Conservation (phyloP, 805 yeast species). For the Wickerhamomyces strasburgensis region DNA sequence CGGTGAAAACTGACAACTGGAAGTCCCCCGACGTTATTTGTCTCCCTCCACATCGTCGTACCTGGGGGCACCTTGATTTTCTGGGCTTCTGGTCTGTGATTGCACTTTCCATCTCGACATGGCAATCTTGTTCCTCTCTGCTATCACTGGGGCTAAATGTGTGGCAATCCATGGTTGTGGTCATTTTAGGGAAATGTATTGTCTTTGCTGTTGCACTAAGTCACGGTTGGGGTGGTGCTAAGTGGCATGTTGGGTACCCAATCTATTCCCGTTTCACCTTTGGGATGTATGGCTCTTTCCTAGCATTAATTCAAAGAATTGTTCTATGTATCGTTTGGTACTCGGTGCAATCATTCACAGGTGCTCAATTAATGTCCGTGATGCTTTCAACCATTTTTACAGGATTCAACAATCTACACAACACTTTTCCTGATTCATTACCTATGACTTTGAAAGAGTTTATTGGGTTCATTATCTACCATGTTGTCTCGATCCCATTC, state of each 20-base stretch:
- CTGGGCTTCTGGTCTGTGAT: conserved; percentile 39
- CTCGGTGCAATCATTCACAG: conserved; percentile 41
- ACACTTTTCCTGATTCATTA: conserved; percentile 34
- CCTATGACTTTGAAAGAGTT: conserved; percentile 39
- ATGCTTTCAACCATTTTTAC: conserved; percentile 36
- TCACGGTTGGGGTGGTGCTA: conserved; percentile 44
- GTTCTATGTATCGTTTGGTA: conserved; percentile 43
- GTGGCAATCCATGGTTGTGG: conserved; percentile 39
- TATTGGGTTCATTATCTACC: conserved; percentile 36
- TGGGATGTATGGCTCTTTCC: conserved; percentile 41
- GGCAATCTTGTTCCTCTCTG: conserved; percentile 39
- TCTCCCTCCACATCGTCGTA: conserved; percentile 38
- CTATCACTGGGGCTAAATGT: conserved; percentile 39
- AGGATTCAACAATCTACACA: conserved; percentile 33
- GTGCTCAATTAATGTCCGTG: conserved; percentile 38
- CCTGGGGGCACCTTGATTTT: conserved; percentile 41
- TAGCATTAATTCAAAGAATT: conserved; percentile 41
- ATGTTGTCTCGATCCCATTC: conserved; percentile 28
- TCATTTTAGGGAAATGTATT: conserved; percentile 37
- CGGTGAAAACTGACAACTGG: conserved; percentile 21
- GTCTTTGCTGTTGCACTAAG: conserved; percentile 36
- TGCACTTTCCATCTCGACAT: conserved; percentile 34
- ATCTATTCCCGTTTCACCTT: conserved; percentile 39
- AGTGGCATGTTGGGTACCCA: conserved; percentile 47
- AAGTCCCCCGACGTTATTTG: conserved; percentile 40